Percentiles rank a stretch among this genome's conserved stretches.
Conservation (phyloP, 176 grass and related monocot genomes). For the Aegilops umbellulata region DNA sequence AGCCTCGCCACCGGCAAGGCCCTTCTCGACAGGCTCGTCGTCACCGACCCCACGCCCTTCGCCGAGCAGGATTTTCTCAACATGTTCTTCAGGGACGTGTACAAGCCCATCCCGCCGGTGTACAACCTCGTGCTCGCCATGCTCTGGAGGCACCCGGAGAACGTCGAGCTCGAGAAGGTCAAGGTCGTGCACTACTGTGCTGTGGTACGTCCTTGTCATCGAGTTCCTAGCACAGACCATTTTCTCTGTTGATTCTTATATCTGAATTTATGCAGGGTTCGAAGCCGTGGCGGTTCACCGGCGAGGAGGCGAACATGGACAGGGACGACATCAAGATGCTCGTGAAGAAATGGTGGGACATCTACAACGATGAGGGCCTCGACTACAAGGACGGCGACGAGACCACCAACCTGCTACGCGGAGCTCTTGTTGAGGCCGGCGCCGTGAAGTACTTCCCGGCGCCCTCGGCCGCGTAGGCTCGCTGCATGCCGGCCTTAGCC, state of each 20-base stretch:
- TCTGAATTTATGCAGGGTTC: slow-evolving; percentile 29
- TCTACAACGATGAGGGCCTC: slow-evolving; percentile 51
- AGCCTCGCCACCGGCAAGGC: slow-evolving; percentile 26
- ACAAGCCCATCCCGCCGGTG: slow-evolving; percentile 48
- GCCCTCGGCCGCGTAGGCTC: slow-evolving; percentile 39
- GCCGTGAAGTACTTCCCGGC: slow-evolving; percentile 37
- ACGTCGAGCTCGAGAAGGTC: slow-evolving; percentile 47
- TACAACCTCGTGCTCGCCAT: slow-evolving; percentile 83
- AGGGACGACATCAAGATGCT: slow-evolving; percentile 56
- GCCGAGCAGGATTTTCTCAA: slow-evolving; percentile 82
- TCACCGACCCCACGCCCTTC: slow-evolving; percentile 46
- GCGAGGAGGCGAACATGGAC: slow-evolving; percentile 69
- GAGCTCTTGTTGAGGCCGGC: neutral
- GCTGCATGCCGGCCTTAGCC: neutral
- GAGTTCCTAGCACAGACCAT: no score
- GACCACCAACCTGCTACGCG: neutral
- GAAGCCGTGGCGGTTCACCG: slow-evolving; percentile 71
- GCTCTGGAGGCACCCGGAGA: slow-evolving; percentile 76
- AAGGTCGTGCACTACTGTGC: slow-evolving; percentile 88
- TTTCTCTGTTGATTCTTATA: no score
- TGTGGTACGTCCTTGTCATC: slow-evolving; percentile 27
- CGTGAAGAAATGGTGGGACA: slow-evolving; percentile 52
- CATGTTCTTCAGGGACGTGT: slow-evolving; percentile 58
- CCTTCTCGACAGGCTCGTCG: slow-evolving; percentile 39
- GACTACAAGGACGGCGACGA: slow-evolving; percentile 33